These are phyloP conservation scores for Vararia minispora DNA, from an alignment of 768 basidiomycete species.

Conservation along the genomic window DNA sequence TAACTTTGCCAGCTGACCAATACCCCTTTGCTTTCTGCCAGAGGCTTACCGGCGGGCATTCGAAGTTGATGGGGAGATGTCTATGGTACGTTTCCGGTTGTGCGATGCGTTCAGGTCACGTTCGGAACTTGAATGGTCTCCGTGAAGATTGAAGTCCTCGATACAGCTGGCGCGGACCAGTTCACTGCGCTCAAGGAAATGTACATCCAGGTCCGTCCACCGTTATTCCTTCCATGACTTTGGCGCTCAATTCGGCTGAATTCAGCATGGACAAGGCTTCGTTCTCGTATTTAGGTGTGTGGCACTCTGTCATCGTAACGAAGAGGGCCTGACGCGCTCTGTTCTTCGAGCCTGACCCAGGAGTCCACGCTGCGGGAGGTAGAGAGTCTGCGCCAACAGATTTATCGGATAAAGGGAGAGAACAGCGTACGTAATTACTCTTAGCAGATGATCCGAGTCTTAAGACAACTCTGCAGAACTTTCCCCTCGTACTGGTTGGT, in stretches of 20 bases:
- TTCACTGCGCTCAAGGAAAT: conserved; percentile 73
- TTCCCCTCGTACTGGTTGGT: conserved; percentile 81
- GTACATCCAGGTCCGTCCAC: conserved; percentile 56
- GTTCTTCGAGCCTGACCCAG: conserved; percentile 52
- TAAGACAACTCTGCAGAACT: conserved; percentile 36
- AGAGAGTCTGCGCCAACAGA: conserved; percentile 70
- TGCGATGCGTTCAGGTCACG: not conserved
- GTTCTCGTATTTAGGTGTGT: conserved; percentile 71
- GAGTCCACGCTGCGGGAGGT: conserved; percentile 75
- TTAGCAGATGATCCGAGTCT: too few relatives aligned
- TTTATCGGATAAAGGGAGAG: conserved; percentile 67
- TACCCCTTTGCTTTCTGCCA: conserved; percentile 19
- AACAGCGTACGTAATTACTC: conserved; percentile 34
- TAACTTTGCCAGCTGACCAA: conserved; percentile 1
- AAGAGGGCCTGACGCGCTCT: not conserved
- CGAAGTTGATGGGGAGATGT: conserved; percentile 52
- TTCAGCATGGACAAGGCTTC: conserved; percentile 62
- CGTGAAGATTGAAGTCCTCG: conserved; percentile 63
- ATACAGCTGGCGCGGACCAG: conserved; percentile 82
- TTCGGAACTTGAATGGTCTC: not conserved
- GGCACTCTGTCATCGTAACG: not conserved
- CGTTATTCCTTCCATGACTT: not conserved
- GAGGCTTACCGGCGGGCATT: conserved; percentile 63
- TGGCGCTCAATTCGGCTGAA: conserved; percentile 1
- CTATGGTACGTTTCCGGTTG: conserved; percentile 35